A percentile compares a stretch with the other conserved stretches of the same genome.
These are phyloP conservation scores for Comarum palustre DNA, from an alignment of 306 rosid genomes.

Conservation along the genomic window DNA sequence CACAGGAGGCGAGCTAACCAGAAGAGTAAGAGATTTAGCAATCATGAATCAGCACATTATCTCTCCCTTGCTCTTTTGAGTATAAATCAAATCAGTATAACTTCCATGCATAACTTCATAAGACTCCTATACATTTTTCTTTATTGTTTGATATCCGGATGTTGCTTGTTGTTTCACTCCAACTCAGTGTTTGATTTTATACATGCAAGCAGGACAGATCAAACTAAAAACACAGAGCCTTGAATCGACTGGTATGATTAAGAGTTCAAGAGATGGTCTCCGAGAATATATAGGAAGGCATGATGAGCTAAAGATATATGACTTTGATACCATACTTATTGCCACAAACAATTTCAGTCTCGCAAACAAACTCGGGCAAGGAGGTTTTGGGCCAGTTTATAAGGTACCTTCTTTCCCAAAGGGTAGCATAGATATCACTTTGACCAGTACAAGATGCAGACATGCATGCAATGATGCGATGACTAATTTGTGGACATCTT, in stretches of 20 bases:
- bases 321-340: slow-evolving; percentile 9
- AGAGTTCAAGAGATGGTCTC: slow-evolving; percentile 11
- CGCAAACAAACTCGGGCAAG: slow-evolving; percentile 28
- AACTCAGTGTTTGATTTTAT: neutral
- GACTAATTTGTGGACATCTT: neutral
- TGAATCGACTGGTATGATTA: neutral
- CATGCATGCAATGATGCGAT: neutral
- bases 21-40: slow-evolving; percentile 14
- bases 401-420: slow-evolving; percentile 1
- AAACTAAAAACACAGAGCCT: neutral
- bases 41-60: neutral
- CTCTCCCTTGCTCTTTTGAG: too few species aligned
- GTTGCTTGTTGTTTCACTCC: too few species aligned
- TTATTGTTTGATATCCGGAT: too few species aligned
- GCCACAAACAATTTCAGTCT: slow-evolving; percentile 19
- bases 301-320: slow-evolving; percentile 14
- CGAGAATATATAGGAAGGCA: neutral
- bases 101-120: neutral
- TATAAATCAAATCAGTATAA: neutral
- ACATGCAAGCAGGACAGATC: neutral
- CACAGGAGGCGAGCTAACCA: slow-evolving; percentile 3
- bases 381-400: slow-evolving; percentile 33
- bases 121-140: neutral
- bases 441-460: neutral
- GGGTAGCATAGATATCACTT: neutral